A percentile compares a stretch with the other conserved stretches of the same genome.
Evolutionary conservation across 1,139 yeast genomes (phyloP).

Genomic region (Meyerozyma guilliermondii): DNA sequence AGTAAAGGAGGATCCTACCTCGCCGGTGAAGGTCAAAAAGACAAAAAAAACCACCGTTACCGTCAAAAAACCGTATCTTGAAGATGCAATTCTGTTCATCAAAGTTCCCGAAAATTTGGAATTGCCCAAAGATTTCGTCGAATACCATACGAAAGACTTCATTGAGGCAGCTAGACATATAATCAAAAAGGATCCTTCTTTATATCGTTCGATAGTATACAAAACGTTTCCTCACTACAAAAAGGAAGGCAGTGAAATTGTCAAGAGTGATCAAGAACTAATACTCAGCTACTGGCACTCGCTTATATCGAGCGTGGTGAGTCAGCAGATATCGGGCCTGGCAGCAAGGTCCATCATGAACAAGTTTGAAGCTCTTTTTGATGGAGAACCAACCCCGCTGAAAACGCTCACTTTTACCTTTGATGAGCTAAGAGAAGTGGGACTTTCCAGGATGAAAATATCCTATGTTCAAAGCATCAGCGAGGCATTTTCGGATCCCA

Average conservation of each 20-base stretch:
- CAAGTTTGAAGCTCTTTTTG: conserved; percentile 37
- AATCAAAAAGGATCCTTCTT: conserved; percentile 37
- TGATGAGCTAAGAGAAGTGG: conserved; percentile 55
- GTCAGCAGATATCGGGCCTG: conserved; percentile 83
- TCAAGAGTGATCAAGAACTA: conserved; percentile 16
- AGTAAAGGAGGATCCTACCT: background rate
- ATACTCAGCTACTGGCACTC: conserved; percentile 40
- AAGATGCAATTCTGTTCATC: conserved; percentile 24
- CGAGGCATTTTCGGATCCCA: conserved; percentile 43
- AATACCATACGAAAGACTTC: conserved; percentile 40
- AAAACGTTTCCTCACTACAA: conserved; percentile 27
- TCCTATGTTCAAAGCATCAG: conserved; percentile 62
- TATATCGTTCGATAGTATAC: conserved; percentile 29
- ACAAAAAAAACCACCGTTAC: background rate
- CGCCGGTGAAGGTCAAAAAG: background rate
- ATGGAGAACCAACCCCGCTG: conserved; percentile 48
- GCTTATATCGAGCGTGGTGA: conserved; percentile 45
- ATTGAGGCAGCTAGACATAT: conserved; percentile 37
- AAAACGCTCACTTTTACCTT: conserved; percentile 33
- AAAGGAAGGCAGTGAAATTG: conserved; percentile 12
- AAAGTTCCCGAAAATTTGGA: conserved; percentile 20
- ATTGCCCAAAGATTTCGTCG: conserved; percentile 38
- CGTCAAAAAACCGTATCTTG: conserved; percentile 12
- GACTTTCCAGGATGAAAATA: conserved; percentile 66
- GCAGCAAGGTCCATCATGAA: conserved; percentile 66